These are phyloP conservation scores for Talaromyces sp. DNA, from an alignment of 2,329 filamentous ascomycete genomes.

Conservation along the genomic window DNA sequence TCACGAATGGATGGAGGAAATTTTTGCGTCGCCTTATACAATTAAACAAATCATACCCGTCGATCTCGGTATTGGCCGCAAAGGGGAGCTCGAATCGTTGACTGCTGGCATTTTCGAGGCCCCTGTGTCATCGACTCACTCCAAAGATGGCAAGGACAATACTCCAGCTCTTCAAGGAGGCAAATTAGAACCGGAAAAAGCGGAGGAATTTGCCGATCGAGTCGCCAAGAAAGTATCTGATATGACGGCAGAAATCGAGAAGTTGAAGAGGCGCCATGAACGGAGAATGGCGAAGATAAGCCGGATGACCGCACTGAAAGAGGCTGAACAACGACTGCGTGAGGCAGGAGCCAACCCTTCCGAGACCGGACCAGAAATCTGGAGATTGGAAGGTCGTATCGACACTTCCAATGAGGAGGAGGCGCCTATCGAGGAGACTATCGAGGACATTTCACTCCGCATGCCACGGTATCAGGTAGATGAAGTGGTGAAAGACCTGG, in stretches of 20 bases:
- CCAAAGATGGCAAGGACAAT: constrained; percentile 30
- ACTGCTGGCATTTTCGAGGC: constrained; percentile 82
- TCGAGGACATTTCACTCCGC: constrained; percentile 39
- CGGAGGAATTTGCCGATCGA: constrained; percentile 78
- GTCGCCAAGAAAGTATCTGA: constrained; percentile 69
- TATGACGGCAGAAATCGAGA: constrained; percentile 76
- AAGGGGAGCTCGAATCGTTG: constrained; percentile 74
- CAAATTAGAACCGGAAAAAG: constrained; percentile 69
- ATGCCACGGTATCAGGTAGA: constrained; percentile 54
- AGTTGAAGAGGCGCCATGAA: constrained; percentile 75
- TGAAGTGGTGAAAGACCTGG: constrained; percentile 71
- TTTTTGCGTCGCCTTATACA: constrained; percentile 84
- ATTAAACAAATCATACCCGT: constrained; percentile 81
- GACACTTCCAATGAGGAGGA: constrained; percentile 34
- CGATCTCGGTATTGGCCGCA: constrained; percentile 79
- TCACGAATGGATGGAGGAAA: constrained; percentile 98
- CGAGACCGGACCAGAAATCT: constrained; percentile 58
- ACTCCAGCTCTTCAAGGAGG: constrained; percentile 46
- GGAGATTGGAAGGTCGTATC: constrained; percentile 59
- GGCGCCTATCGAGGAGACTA: constrained; percentile 24
- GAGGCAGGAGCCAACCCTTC: constrained; percentile 56
- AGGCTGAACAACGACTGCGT: constrained; percentile 73
- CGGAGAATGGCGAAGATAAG: constrained; percentile 72
- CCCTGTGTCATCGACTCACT: constrained; percentile 35
- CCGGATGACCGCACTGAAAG: constrained; percentile 64